Base-by-base conservation (phyloP, 352 stramenopile species). In the Phytophthora cajani region DNA sequence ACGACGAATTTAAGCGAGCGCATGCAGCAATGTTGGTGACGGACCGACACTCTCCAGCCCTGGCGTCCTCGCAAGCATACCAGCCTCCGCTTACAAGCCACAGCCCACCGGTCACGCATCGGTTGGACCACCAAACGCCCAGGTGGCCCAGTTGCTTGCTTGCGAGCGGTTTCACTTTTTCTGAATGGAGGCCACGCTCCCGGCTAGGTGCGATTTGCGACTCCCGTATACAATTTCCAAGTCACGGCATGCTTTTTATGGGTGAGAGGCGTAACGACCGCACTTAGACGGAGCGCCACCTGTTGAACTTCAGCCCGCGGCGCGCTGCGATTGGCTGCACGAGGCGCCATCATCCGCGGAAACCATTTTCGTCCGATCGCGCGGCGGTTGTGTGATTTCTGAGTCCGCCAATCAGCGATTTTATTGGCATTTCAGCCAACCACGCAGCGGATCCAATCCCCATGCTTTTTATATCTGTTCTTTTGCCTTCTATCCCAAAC, bases 401-500 rank as follows among this genome's bases (percentile, higher is more conserved):
- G 16, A 4, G 21, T n/a, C 17, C 30, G 32, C 60, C 67, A 73
- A 69, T 73, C 53, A 55, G 19, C 23, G 36, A 36, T 61, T 69
- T 69, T 55, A 5, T 8, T 0, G 0, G 1, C 0, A 9, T 74
- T 75, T 71, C 46, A 49, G 12, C 69, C 69, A 76, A 72, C 62
- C 6, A 49, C 5, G 4, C 1, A 16, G 8, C 54, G 23, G 33
- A 58, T 56, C 14, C 21, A 68, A 21, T 10, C 10, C n/a, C 12
- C 7, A 32, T 74, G 58, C 55, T 69, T 76, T 74, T 67, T 74
- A 71, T 71, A 74, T 67, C 64, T 58, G 59, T 75, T 74, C 56
- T 73, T 67, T 73, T 71, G 55, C 50, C 69, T 72, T 74, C 62
- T 8, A n/a, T 38, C 58, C 42, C 42, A 77, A 73, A 67, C 62